Evolutionary conservation across 1,284 basidiomycete species (phyloP).

Genomic region (Pascua guehoae): DNA sequence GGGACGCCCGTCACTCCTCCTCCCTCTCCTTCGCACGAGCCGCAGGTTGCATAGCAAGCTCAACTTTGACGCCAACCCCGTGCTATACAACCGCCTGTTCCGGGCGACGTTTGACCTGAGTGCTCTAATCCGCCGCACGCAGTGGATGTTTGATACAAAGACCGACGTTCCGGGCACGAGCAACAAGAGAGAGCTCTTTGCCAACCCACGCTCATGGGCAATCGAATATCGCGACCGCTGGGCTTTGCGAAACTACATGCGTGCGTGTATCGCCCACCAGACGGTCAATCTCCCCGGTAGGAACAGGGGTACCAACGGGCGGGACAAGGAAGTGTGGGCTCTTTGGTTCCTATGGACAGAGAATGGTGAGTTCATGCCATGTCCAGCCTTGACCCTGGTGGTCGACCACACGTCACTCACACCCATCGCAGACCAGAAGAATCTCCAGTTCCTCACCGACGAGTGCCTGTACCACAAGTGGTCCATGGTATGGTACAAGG

Average conservation of each 20-base stretch:
- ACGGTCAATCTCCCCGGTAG: slow-evolving; percentile 29
- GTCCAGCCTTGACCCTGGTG: no score
- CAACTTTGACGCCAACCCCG: slow-evolving; percentile 43
- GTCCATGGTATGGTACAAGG: slow-evolving; percentile 42
- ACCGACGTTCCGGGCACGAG: slow-evolving; percentile 14
- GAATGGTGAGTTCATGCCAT: slow-evolving; percentile 43
- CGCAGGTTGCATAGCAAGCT: slow-evolving; percentile 37
- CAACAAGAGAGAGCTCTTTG: slow-evolving; percentile 23
- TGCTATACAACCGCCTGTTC: slow-evolving; percentile 49
- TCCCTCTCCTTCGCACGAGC: slow-evolving; percentile 36
- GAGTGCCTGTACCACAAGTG: slow-evolving; percentile 42
- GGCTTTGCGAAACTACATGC: slow-evolving; percentile 37
- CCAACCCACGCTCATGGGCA: slow-evolving; percentile 39
- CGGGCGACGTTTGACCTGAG: slow-evolving; percentile 45
- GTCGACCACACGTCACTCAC: neutral
- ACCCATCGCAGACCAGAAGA: slow-evolving; percentile 42
- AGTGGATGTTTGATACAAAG: slow-evolving; percentile 32
- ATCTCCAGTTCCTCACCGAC: slow-evolving; percentile 42
- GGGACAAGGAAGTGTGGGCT: slow-evolving; percentile 47
- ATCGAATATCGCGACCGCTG: slow-evolving; percentile 44
- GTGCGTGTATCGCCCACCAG: slow-evolving; percentile 29
- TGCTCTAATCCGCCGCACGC: slow-evolving; percentile 39
- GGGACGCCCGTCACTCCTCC: slow-evolving; percentile 27
- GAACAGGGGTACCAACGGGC: slow-evolving; percentile 20
- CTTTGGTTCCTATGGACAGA: slow-evolving; percentile 52